These are phyloP conservation scores for Aegilops speltoides DNA, from an alignment of 176 grass and related monocot genomes.

Conservation along the genomic window DNA sequence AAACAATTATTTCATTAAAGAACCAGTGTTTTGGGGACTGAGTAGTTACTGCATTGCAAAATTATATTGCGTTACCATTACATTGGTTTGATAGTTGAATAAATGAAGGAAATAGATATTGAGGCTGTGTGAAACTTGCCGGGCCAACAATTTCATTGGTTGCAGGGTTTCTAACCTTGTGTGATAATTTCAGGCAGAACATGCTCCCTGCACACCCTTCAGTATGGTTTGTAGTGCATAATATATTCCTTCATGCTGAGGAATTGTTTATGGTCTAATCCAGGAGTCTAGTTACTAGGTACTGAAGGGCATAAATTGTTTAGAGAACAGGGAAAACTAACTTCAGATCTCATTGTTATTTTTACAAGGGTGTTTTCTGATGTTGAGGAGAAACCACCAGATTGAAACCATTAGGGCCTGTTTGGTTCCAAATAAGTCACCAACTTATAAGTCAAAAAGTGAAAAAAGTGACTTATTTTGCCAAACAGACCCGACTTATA, in stretches of 20 bases:
- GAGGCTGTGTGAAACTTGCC: background rate
- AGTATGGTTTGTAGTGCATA: background rate
- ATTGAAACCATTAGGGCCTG: background rate
- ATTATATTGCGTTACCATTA: background rate
- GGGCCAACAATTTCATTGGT: background rate
- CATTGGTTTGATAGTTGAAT: background rate
- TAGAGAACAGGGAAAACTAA: background rate
- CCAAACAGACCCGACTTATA: too few species aligned
- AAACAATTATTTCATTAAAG: background rate
- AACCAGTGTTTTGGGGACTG: background rate
- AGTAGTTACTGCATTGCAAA: background rate
- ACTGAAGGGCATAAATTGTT: background rate
- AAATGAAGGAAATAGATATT: background rate
- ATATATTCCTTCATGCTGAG: background rate
- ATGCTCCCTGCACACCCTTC: background rate
- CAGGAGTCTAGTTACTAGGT: background rate
- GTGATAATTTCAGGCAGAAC: background rate
- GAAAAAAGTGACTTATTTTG: too few species aligned
- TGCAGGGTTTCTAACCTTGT: background rate
- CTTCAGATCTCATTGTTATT: background rate
- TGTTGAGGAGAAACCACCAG: background rate
- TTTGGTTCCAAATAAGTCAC: too few species aligned
- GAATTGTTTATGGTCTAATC: background rate
- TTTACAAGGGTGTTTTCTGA: background rate
- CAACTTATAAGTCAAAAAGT: too few species aligned